phyloP scores from a whole-genome alignment of 1,139 yeast species.

The Debaryomyces coudertii region DNA sequence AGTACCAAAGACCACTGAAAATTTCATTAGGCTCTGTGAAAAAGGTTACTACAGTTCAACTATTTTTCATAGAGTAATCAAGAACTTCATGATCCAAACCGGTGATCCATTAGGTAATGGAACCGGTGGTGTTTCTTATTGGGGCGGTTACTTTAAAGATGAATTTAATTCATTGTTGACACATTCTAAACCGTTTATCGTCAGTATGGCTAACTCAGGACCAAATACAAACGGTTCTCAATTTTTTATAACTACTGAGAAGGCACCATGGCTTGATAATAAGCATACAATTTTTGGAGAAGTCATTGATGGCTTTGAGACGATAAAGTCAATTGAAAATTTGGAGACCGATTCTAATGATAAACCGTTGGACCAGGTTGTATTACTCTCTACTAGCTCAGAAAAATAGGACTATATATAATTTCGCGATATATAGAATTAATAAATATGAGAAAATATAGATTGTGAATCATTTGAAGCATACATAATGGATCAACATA shows the following conservation, averaged over 20 bases:
- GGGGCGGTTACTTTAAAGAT: constrained; percentile 48
- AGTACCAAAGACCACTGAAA: constrained; percentile 31
- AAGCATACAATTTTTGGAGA: constrained; percentile 37
- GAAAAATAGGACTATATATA: background rate
- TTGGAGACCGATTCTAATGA: constrained; percentile 26
- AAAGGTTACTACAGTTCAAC: constrained; percentile 44
- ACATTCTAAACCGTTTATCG: constrained; percentile 45
- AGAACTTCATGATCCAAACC: constrained; percentile 55
- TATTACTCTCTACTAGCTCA: constrained; percentile 12
- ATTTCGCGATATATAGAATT: constrained; percentile 2
- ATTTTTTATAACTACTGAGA: constrained; percentile 35
- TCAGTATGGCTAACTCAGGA: constrained; percentile 49
- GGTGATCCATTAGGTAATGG: constrained; percentile 58
- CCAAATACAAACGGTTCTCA: constrained; percentile 35
- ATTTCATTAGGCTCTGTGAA: constrained; percentile 40
- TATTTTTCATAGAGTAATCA: constrained; percentile 51
- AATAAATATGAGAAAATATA: background rate
- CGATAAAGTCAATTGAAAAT: constrained; percentile 29
- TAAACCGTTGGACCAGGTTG: constrained; percentile 21
- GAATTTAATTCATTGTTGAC: constrained; percentile 42
- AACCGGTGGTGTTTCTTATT: constrained; percentile 50
- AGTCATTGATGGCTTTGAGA: constrained; percentile 31
- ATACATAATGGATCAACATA: constrained; percentile 11
- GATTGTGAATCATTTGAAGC: constrained; percentile 1
- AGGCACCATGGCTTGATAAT: constrained; percentile 30